Evolutionary conservation across 169 alveolate genomes (phyloP), one percentile per base, ranked within the genome.

Genomic region (Babesia sp.): DNA sequence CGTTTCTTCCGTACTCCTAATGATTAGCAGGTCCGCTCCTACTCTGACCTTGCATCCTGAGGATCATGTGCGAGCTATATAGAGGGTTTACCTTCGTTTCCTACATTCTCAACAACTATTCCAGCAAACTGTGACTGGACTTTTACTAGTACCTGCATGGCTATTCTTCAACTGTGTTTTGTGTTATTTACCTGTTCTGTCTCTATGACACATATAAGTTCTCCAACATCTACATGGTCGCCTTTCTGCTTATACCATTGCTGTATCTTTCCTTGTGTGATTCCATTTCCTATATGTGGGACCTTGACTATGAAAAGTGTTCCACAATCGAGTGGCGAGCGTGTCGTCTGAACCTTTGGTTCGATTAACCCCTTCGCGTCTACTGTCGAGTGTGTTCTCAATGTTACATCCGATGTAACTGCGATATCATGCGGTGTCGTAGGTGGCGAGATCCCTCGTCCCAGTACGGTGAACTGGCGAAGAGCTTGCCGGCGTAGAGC

Each of bases 51-150:
- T 64, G 61, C 75, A 73, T 2, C 84, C 84, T 73, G 59, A 18
- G 18, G 9, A 4, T 20, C 1, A 55, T 69, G 28, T 29, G 24
- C 8, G 2, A 7, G 24, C 6, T n/a, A 22, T 37, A 2, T 1
- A 20, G 7, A 11, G 9, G 9, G 2, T 63, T 16, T 22, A 77
- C 86, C 86, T 31, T 77, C 86, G 22, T 77, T 56, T 8, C 76
- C 56, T 28, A 77, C 86, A 0, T 50, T 77, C 39, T 77, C 86
- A 18, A 77, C 61, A 26, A 77, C 36, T 8, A 24, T 41, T 11
- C 86, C 86, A 9, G 86, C 51, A 18, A 77, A 36, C 37, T 56
- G 70, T n/a, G 86, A 77, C 82, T 77, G 71, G 39, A 77, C 86
- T 45, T 69, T 77, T n/a, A 50, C 86, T 20, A 68, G 60, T 28